Percentiles rank a stretch among this genome's conserved stretches.
These are phyloP conservation scores for Pyrenochaeta sp. DNA, from an alignment of 2,329 filamentous ascomycete species.

Conservation along the genomic window DNA sequence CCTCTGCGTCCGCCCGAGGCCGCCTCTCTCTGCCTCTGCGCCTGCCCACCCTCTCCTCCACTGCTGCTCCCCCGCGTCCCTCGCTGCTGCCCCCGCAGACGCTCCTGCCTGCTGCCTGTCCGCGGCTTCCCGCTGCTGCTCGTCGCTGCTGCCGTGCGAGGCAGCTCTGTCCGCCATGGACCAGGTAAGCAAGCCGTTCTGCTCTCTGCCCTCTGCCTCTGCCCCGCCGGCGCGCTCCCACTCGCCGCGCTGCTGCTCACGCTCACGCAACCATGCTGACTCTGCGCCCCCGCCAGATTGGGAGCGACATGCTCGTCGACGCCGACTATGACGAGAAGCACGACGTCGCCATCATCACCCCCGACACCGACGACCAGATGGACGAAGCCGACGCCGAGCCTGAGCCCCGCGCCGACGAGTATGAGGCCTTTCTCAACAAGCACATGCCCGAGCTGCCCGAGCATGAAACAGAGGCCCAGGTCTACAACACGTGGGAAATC, in stretches of 20 bases:
- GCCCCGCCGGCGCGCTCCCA: neutral
- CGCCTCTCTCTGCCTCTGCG: constrained; percentile 19
- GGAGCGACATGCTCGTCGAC: constrained; percentile 70
- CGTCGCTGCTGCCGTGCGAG: constrained; percentile 18
- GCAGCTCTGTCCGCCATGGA: constrained; percentile 44
- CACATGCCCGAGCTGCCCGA: constrained; percentile 80
- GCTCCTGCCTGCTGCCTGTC: constrained; percentile 11
- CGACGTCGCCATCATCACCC: constrained; percentile 68
- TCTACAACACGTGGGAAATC: constrained; percentile 84
- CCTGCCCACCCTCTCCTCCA: constrained; percentile 24
- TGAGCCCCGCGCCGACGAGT: constrained; percentile 65
- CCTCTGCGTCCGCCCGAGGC: no score
- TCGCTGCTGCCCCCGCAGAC: constrained; percentile 18
- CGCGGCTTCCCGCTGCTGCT: constrained; percentile 12
- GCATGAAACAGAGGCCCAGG: constrained; percentile 79
- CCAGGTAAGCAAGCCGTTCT: constrained; percentile 43
- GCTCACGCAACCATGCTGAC: constrained; percentile 16
- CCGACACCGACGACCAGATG: constrained; percentile 66
- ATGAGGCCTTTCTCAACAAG: constrained; percentile 83
- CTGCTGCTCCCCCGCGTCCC: constrained; percentile 6
- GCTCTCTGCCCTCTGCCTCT: no score
- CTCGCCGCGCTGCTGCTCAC: neutral
- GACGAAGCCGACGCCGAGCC: constrained; percentile 61
- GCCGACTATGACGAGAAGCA: constrained; percentile 69
- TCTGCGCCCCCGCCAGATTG: constrained; percentile 54